phyloP scores from a whole-genome alignment of 1,139 yeast genomes.

The Yamadazyma oceani region DNA sequence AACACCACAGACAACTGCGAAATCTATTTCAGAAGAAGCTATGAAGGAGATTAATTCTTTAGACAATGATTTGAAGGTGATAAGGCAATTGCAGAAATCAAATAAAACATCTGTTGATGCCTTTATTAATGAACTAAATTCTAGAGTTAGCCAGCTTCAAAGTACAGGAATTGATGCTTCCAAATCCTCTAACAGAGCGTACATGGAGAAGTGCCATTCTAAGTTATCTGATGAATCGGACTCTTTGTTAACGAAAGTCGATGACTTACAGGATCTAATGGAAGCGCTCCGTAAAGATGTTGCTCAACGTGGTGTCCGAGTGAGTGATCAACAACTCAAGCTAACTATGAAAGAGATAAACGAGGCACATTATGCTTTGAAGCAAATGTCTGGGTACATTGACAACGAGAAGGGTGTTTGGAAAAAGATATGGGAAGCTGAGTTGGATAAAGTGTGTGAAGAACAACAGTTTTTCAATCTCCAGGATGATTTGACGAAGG shows the following conservation, averaged over 20 bases:
- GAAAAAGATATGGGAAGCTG: conserved; percentile 92
- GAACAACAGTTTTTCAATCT: conserved; percentile 90
- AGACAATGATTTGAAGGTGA: conserved; percentile 57
- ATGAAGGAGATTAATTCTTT: conserved; percentile 21
- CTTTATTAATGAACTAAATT: conserved; percentile 45
- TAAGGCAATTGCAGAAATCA: conserved; percentile 58
- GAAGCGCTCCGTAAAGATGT: conserved; percentile 91
- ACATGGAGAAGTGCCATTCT: conserved; percentile 75
- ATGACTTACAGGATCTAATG: conserved; percentile 87
- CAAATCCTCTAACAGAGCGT: conserved; percentile 55
- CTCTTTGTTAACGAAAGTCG: conserved; percentile 71
- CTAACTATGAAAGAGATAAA: conserved; percentile 64
- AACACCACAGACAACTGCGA: neutral
- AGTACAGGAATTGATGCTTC: conserved; percentile 42
- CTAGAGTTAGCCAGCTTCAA: conserved; percentile 50
- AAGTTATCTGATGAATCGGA: conserved; percentile 80
- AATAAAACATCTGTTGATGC: conserved; percentile 44
- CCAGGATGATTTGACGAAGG: conserved; percentile 82
- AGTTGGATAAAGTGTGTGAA: conserved; percentile 84
- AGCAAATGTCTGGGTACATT: conserved; percentile 61
- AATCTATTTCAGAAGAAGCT: neutral
- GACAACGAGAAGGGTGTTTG: conserved; percentile 74
- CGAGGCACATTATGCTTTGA: conserved; percentile 54
- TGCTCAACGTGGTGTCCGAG: conserved; percentile 86
- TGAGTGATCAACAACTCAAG: conserved; percentile 71